Base-by-base conservation (phyloP, 129 eudicot species). In the Arctium lappa region DNA sequence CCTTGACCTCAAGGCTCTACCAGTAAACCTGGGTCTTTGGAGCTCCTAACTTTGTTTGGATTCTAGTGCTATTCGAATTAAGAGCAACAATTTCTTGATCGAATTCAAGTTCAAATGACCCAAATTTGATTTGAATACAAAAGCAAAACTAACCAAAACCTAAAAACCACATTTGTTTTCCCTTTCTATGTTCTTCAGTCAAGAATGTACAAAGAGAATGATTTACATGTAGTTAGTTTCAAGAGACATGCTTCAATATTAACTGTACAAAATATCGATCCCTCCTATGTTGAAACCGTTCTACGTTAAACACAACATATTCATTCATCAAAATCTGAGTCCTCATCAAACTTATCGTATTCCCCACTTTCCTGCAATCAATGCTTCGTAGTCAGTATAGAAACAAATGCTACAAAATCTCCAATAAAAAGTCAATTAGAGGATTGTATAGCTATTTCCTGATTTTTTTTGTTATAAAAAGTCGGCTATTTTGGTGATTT, bases 331-430 rank as follows among this genome's bases (percentile, higher is more conserved):
- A 84, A 91, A 22, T 93, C 97, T 1, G 91, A 82, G 78, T 90
- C 98, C 12, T 86, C 90, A 39, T 88, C 91, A 22, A 80, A 31
- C 53, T 82, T 84, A 32, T 69, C 75, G 46, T 87, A 81, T 81
- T 91, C 95, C 32, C 97, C 91, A 83, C 80, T 88, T 86, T 94
- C 98, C 98, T 94, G 89, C 77, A 85, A 74, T 63, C 30, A 33
- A 18, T 22, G 70, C 60, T 27, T 69, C 37, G 32, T 71, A 22
- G 29, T 48, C 15, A 79, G 63, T 69, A 75, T 53, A 74, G n/a
- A 76, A 13, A 11, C 13, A 78, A 3, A n/a, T 13, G 31, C 68
- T 56, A 10, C 78, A 74, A 53, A 32, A 83, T 22, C 12, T 42
- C 48, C 44, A 53, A 39, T 42, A 11, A 40, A 16, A 5, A 40